Evolutionary conservation across 768 basidiomycete species (phyloP).

Genomic region (Tylopilus subfusipes): DNA sequence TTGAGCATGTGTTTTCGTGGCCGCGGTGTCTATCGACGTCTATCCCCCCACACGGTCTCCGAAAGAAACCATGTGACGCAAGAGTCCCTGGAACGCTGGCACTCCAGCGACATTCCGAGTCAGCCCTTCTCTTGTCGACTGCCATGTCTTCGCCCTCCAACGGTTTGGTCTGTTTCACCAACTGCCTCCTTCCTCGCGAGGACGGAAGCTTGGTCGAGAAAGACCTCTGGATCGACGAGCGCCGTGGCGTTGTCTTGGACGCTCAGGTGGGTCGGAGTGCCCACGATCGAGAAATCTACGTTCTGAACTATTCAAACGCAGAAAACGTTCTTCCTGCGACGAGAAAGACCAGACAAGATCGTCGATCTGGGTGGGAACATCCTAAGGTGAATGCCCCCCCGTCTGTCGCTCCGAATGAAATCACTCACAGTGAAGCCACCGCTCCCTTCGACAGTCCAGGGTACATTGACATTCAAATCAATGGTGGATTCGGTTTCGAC

Average conservation of each 20-base stretch:
- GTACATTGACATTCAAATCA: slow-evolving; percentile 84
- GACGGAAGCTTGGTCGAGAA: slow-evolving; percentile 71
- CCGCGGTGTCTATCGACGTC: not conserved
- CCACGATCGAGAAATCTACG: not conserved
- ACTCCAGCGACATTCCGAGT: not conserved
- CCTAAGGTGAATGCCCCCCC: slow-evolving; percentile 48
- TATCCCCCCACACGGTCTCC: not conserved
- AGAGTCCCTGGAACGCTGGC: not conserved
- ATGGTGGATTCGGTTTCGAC: slow-evolving; percentile 86
- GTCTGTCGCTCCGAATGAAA: not conserved
- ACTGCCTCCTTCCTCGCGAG: slow-evolving; percentile 75
- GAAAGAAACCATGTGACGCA: not conserved
- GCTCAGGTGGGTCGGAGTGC: slow-evolving; percentile 49
- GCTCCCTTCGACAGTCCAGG: slow-evolving; percentile 85
- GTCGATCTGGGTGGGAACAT: slow-evolving; percentile 77
- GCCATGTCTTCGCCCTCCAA: slow-evolving; percentile 38
- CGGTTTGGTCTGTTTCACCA: slow-evolving; percentile 81
- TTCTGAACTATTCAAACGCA: slow-evolving; percentile 27
- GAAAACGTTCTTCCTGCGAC: slow-evolving; percentile 64
- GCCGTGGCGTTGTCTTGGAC: slow-evolving; percentile 69
- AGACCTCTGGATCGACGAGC: slow-evolving; percentile 81
- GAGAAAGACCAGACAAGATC: slow-evolving; percentile 56
- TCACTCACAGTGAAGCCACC: slow-evolving; percentile 11
- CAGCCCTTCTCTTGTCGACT: slow-evolving; percentile 6
- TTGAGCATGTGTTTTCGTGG: not conserved